These are phyloP conservation scores for Dactylonectria macrodidyma DNA, from an alignment of 2,329 filamentous ascomycete species.

Conservation along the genomic window DNA sequence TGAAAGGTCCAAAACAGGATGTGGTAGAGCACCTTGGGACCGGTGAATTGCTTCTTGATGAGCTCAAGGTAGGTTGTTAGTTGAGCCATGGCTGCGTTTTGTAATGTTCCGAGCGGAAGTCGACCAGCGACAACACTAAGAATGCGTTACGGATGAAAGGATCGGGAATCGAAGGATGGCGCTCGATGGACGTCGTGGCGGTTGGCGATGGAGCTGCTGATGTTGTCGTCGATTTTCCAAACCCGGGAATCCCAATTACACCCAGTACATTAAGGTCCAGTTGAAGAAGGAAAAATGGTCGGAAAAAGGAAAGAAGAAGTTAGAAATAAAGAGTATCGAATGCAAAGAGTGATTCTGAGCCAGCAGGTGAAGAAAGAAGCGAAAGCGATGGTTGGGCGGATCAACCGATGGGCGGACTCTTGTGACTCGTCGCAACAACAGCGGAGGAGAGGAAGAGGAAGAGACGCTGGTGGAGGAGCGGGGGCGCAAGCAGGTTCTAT, in stretches of 20 bases:
- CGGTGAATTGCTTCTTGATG: conserved; percentile 76
- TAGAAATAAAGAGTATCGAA: conserved; percentile 21
- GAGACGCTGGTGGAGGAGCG: conserved; percentile 28
- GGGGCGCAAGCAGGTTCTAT: conserved; percentile 40
- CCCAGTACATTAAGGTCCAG: conserved; percentile 19
- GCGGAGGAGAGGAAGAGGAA: conserved; percentile 40
- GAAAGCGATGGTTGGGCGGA: conserved; percentile 40
- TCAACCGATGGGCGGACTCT: conserved; percentile 29
- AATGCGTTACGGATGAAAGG: background rate
- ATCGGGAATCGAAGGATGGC: background rate
- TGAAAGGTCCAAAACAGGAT: conserved; percentile 86
- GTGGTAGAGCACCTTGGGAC: conserved; percentile 83
- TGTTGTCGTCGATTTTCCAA: background rate
- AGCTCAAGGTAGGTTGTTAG: conserved; percentile 61
- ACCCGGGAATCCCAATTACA: conserved; percentile 22
- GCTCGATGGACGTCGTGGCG: conserved; percentile 25
- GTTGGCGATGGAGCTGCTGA: conserved; percentile 27
- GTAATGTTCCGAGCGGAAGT: conserved; percentile 26
- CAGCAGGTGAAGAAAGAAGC: conserved; percentile 63
- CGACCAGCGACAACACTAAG: conserved; percentile 30
- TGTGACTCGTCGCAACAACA: conserved; percentile 41
- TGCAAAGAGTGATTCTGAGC: conserved; percentile 67
- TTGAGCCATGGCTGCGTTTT: conserved; percentile 53
- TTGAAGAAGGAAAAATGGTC: conserved; percentile 1
- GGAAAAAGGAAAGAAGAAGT: conserved; percentile 32